A percentile compares a stretch with the other conserved stretches of the same genome.
phyloP scores from a whole-genome alignment of 192 early-diverging fungal species.

The Powellomyces hirtus region DNA sequence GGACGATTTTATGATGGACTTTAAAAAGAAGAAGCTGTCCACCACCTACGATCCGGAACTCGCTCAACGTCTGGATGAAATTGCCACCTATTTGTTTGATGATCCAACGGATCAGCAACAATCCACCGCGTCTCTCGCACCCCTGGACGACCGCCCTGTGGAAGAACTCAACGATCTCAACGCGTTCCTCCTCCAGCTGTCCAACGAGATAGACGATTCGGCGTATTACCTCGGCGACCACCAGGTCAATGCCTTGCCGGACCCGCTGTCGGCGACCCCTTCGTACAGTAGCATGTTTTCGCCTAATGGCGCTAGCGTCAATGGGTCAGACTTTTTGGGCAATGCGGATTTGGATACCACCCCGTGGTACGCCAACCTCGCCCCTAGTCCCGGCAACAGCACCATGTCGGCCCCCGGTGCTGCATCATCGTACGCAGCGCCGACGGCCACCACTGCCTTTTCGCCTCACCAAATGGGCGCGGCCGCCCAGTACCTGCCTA shows the following conservation, averaged over 20 bases:
- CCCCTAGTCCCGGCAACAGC: not conserved
- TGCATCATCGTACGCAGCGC: too few species aligned
- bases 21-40: conserved; percentile 17
- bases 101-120: not conserved
- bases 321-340: not conserved
- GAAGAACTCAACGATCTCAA: conserved; percentile 22
- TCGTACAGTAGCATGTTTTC: not conserved
- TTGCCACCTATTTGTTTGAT: conserved; percentile 9
- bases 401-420: not conserved
- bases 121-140: not conserved
- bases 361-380: not conserved
- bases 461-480: too few species aligned
- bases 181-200: conserved; percentile 13
- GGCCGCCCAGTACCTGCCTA: too few species aligned
- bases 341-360: not conserved
- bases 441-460: too few species aligned
- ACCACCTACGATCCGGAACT: conserved; percentile 15
- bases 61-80: conserved; percentile 22
- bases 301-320: not conserved
- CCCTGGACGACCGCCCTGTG: conserved; percentile 7
- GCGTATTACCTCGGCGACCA: not conserved
- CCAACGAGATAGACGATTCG: conserved; percentile 20
- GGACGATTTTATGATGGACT: conserved; percentile 22
- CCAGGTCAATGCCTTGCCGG: not conserved
- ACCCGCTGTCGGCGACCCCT: not conserved